Evolutionary conservation across 1,284 basidiomycete species (phyloP).

Genomic region (Pseudomicrostroma phylloplanum): DNA sequence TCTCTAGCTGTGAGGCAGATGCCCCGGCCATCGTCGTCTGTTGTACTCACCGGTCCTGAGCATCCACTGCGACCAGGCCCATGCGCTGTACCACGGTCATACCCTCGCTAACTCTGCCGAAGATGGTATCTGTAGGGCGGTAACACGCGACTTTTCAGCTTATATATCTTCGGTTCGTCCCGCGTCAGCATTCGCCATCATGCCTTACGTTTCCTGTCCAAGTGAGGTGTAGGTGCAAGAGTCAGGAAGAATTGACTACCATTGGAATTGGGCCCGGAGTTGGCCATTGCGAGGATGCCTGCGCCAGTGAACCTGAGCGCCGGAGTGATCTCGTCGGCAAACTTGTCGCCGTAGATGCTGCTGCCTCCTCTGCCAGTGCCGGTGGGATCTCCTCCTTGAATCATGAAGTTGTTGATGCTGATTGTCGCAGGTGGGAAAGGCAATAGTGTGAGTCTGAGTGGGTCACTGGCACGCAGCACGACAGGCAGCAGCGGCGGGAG

Average conservation of each 20-base stretch:
- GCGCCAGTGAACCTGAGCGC: conserved; percentile 28
- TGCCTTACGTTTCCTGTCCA: conserved; percentile 23
- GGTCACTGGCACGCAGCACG: background rate
- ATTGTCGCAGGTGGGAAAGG: background rate
- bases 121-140: conserved; percentile 12
- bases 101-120: conserved; percentile 22
- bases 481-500: conserved; percentile 1
- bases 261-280: conserved; percentile 28
- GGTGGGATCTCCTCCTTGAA: conserved; percentile 32
- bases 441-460: background rate
- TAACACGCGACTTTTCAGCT: too few species aligned
- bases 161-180: too few species aligned
- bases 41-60: conserved; percentile 17
- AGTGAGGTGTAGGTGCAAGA: conserved; percentile 25
- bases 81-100: conserved; percentile 25
- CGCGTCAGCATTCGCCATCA: too few species aligned
- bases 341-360: conserved; percentile 39
- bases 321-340: conserved; percentile 20
- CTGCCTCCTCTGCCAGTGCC: conserved; percentile 30
- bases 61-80: conserved; percentile 20
- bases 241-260: conserved; percentile 22
- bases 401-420: conserved; percentile 24
- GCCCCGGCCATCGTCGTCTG: background rate
- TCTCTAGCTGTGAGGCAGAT: background rate
- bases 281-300: conserved; percentile 34